Evolutionary conservation across 768 basidiomycete genomes (phyloP).

Genomic region (Kwoniella dejecticola): DNA sequence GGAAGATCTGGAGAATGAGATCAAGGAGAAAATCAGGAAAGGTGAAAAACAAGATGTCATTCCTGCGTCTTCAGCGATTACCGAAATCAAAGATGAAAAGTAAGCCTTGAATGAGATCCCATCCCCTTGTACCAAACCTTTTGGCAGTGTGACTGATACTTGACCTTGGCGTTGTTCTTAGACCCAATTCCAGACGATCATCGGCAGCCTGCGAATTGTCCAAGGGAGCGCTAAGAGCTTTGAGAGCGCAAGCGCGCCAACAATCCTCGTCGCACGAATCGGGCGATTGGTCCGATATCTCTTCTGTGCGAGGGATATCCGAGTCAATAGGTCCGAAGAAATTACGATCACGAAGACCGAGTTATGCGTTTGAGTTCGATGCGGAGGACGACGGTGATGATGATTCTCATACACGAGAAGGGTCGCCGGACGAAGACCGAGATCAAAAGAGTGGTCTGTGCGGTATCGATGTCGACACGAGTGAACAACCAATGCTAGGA

Average conservation of each 20-base stretch:
- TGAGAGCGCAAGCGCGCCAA: constrained; percentile 41
- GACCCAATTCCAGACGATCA: constrained; percentile 11
- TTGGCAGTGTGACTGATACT: background rate
- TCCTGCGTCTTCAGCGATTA: background rate
- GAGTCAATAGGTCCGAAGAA: background rate
- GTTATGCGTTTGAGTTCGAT: background rate
- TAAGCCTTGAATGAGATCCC: background rate
- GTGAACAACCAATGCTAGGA: background rate
- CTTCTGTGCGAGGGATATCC: constrained; percentile 5
- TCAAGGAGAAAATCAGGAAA: constrained; percentile 38
- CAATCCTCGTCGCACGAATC: constrained; percentile 21
- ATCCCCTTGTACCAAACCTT: background rate
- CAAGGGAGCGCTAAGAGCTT: constrained; percentile 45
- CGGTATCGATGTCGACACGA: background rate
- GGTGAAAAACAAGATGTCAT: background rate
- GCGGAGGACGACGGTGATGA: background rate
- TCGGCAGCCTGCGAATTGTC: constrained; percentile 38
- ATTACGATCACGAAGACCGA: background rate
- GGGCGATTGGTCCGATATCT: constrained; percentile 36
- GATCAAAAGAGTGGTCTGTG: background rate
- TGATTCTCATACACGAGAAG: background rate
- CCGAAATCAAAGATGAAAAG: constrained; percentile 8
- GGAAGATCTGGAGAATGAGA: constrained; percentile 42
- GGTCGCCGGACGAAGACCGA: background rate
- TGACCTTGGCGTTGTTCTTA: background rate